Base-by-base conservation (phyloP, 2,329 filamentous ascomycete genomes). In the Verticillium nonalfalfae region DNA sequence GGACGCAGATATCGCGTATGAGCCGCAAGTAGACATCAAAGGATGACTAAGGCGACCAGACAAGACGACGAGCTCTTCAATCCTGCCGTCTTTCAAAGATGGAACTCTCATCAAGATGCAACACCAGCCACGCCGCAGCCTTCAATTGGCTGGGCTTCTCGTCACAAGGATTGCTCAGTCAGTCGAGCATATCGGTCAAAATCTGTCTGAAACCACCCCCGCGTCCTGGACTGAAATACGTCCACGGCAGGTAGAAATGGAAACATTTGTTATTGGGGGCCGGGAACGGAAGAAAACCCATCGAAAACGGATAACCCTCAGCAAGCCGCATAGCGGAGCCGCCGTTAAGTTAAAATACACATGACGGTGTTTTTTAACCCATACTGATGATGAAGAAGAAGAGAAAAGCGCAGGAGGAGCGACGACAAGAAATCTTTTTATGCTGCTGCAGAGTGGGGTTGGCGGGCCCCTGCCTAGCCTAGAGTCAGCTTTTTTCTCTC, bases 201-300 rank as follows among this genome's bases (percentile, higher is more conserved):
- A 74, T 81, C 78, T 81, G 58, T 59, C 58, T 72, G 78, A 69
- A 73, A 80, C 73, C 76, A 78, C 78, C 79, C 79, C 80, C 82
- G 80, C 79, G 79, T 76, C 78, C 75, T 73, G 73, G 74, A 77
- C 79, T 75, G 62, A 66, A 64, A 74, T 66, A 68, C 69, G 73
- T 73, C 72, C 71, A 69, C 68, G 78, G 74, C 79, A 67, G 74
- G 75, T 72, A 77, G 80, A 79, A 78, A 78, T 73, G 71, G 70
- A 77, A 74, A 76, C 78, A 68, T 70, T 78, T 75, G 64, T 68
- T 82, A 63, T 78, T 67, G 79, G 78, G 73, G 80, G 80, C 80
- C 78, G 80, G 80, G 80, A 82, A 82, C 80, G 80, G 79, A 81
- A 77, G 79, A 74, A 80, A 75, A 80, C 76, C 76, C 77, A 82